Evolutionary conservation across 2,329 filamentous ascomycete genomes (phyloP).

Genomic region (Elsinoe arachidis): DNA sequence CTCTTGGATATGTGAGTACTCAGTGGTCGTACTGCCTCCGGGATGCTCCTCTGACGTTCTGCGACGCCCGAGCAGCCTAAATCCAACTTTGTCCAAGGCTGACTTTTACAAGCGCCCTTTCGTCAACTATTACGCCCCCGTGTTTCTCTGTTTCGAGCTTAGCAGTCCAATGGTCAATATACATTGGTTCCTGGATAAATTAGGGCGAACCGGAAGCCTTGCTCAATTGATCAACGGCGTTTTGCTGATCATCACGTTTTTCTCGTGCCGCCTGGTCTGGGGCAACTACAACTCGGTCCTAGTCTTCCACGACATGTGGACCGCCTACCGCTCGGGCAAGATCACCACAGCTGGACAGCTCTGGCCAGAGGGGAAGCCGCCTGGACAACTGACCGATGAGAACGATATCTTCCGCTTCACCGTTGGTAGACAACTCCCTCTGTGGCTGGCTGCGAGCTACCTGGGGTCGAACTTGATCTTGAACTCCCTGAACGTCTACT

Average conservation of each 20-base stretch:
- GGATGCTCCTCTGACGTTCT: too few relatives aligned
- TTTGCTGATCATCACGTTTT: conserved; percentile 63
- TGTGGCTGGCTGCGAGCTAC: conserved; percentile 63
- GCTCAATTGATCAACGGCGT: conserved; percentile 72
- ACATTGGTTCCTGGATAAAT: conserved; percentile 88
- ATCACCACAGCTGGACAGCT: conserved; percentile 13
- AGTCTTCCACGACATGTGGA: conserved; percentile 63
- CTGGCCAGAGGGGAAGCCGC: conserved; percentile 10
- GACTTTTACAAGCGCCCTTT: conserved; percentile 57
- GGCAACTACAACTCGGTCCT: conserved; percentile 59
- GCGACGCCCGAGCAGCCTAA: too few relatives aligned
- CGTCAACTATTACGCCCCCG: conserved; percentile 70
- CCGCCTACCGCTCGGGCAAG: conserved; percentile 28
- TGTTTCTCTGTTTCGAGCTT: conserved; percentile 81
- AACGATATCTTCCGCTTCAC: conserved; percentile 43
- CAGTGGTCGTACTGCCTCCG: too few relatives aligned
- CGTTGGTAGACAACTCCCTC: conserved; percentile 43
- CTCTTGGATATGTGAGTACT: conserved; percentile 65
- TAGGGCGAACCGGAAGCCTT: conserved; percentile 66
- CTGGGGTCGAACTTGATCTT: conserved; percentile 61
- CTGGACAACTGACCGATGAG: background rate
- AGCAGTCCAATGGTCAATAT: conserved; percentile 79
- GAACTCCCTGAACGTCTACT: conserved; percentile 71
- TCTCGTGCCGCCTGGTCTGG: conserved; percentile 67
- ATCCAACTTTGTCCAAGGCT: background rate